Base-by-base conservation (phyloP, 345 rosid genomes). In the Moringa oleifera region DNA sequence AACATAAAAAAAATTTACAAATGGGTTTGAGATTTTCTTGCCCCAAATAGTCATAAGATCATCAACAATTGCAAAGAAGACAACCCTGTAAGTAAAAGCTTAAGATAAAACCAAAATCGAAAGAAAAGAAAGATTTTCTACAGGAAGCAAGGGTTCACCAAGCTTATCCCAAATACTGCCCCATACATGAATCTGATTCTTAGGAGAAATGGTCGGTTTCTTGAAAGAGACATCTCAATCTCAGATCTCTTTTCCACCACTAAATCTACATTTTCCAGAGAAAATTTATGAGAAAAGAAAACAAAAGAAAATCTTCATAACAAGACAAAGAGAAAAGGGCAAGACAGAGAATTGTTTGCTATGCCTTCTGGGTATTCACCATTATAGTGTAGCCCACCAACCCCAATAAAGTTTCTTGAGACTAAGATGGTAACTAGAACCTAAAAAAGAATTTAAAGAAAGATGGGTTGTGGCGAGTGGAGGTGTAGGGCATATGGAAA, bases 341-440 rank as follows among this genome's bases (percentile, higher is more conserved):
- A 51, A 49, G 68, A 46, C 64, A 62, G 20, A 71, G 64, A 61
- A 41, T 4, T 41, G 68, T 36, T 20, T 49, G 65, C 64, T 58
- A 51, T 0, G 16, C 59, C 23, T 33, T 22, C 23, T 64, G 67
- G 59, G 24, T 68, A 28, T 52, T 65, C 55, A 31, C 45, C 47
- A 58, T 52, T 33, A 11, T 57, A 60, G 46, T n/a, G 51, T 46
- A 58, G 49, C 54, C 72, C 70, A 36, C 49, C 55, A 65, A 41
- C n/a, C 57, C 58, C 61, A 61, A 53, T 61, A 49, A 59, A 66
- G 66, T 63, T 62, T 50, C 62, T 62, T 20, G 46, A 49, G 55
- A 64, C 36, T 20, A 22, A 20, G n/a, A n/a, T 2, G 51, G 24
- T 53, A 31, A 20, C n/a, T n/a, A n/a, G n/a, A n/a, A n/a, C n/a